These are phyloP conservation scores for Cucurbita argyrosperma DNA, from an alignment of 306 rosid genomes.

Conservation along the genomic window DNA sequence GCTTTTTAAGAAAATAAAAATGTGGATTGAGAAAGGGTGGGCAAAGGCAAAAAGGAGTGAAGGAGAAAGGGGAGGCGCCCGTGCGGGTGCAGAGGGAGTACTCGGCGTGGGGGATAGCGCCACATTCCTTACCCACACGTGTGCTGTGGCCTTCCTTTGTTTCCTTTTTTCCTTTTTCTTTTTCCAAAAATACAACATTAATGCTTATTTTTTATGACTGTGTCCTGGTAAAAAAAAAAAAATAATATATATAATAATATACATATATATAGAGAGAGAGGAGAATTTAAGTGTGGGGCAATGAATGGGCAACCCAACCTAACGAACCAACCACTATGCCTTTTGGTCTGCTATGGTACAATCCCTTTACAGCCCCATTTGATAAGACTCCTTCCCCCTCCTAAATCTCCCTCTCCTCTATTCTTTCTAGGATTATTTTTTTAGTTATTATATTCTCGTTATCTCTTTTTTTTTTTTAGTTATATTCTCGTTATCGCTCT, in stretches of 20 bases:
- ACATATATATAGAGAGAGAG: neutral
- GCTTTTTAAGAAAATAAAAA: neutral
- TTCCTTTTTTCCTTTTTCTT: no score
- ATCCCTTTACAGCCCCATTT: conserved; percentile 7
- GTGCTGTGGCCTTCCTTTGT: neutral
- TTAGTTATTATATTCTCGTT: no score
- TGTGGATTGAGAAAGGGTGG: neutral
- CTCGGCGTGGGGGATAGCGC: neutral
- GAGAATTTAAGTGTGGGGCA: neutral
- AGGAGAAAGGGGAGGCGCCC: neutral
- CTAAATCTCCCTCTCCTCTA: neutral
- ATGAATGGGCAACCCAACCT: neutral
- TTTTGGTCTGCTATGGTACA: conserved; percentile 4
- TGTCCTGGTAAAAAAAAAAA: neutral
- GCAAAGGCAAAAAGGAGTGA: neutral
- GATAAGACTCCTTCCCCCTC: neutral
- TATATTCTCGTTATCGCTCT: no score
- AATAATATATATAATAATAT: no score
- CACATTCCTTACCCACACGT: neutral
- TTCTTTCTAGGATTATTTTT: neutral
- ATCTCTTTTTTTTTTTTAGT: no score
- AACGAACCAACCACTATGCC: conserved; percentile 3
- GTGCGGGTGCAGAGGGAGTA: conserved; percentile 1
- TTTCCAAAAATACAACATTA: neutral
- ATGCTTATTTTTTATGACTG: neutral